Evolutionary conservation across 352 stramenopile species (phyloP).

Genomic region (Elongisporangium prolatum): DNA sequence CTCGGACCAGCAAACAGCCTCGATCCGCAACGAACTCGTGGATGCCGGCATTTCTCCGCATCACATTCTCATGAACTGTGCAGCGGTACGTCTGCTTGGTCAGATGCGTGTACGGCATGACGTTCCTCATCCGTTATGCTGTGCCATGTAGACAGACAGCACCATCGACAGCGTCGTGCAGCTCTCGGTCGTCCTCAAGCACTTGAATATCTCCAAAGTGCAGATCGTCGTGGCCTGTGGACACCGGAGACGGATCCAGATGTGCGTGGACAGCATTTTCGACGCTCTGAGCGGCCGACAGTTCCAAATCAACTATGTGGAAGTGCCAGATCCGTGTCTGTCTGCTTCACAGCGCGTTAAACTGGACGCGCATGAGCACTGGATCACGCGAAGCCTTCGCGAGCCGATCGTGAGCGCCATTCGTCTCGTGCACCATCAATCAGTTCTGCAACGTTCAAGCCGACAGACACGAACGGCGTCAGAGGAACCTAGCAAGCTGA

Average conservation of each 20-base stretch:
- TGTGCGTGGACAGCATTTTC: not conserved
- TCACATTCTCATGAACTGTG: slow-evolving; percentile 72
- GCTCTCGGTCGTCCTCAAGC: not conserved
- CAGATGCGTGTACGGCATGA: not conserved
- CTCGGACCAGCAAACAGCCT: slow-evolving; percentile 28
- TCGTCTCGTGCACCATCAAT: not conserved
- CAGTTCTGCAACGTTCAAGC: not conserved
- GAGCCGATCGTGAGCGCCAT: not conserved
- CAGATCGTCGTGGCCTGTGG: not conserved
- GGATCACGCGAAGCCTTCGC: not conserved
- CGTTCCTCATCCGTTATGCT: not conserved
- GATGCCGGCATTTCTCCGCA: slow-evolving; percentile 52
- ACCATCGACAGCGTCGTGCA: not conserved
- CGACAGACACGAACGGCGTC: not conserved
- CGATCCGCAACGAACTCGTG: slow-evolving; percentile 46
- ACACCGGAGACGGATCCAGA: not conserved
- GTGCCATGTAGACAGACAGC: not conserved
- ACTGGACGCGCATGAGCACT: not conserved
- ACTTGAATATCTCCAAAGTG: not conserved
- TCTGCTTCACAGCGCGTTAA: not conserved
- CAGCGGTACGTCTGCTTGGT: slow-evolving; percentile 22
- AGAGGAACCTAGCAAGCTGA: not conserved
- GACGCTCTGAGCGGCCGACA: not conserved
- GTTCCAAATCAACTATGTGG: not conserved
- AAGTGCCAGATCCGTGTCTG: not conserved